Conservation (phyloP, 306 rosid genomes). For the Myrica gale region DNA sequence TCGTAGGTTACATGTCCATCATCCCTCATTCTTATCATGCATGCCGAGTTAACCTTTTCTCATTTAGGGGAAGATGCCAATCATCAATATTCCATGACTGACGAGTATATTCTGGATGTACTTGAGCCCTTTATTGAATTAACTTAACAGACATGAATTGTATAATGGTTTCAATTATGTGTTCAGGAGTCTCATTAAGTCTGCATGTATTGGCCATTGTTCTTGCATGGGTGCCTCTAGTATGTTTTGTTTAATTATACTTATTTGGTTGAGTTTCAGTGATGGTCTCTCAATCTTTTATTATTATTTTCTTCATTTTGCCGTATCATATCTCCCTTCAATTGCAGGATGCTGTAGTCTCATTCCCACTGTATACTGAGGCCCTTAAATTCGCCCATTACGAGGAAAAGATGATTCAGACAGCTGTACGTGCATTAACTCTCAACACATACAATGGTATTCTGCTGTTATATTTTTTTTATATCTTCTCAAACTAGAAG, state of each 20-base stretch:
- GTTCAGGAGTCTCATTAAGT: neutral
- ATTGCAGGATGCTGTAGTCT: constrained; percentile 65
- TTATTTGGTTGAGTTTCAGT: neutral
- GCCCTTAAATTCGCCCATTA: constrained; percentile 76
- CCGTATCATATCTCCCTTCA: constrained; percentile 16
- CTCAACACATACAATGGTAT: constrained; percentile 71
- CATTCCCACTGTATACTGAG: constrained; percentile 76
- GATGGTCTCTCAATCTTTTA: neutral
- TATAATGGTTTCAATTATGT: neutral
- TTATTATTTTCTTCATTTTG: constrained; percentile 16
- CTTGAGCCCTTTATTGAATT: neutral
- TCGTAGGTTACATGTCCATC: constrained; percentile 14
- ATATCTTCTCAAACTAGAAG: constrained; percentile 13
- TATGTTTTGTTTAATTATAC: neutral
- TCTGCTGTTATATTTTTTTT: constrained; percentile 11
- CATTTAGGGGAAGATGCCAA: constrained; percentile 9
- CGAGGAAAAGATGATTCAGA: constrained; percentile 76
- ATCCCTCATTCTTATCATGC: constrained; percentile 19
- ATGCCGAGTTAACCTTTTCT: constrained; percentile 14
- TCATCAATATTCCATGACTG: neutral
- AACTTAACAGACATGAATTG: neutral
- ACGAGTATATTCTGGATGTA: neutral
- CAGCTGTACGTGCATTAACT: constrained; percentile 65
- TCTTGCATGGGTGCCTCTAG: neutral
- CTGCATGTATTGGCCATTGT: neutral